Base-by-base conservation (phyloP, 208 protist genomes). In the Vickermania spadyakhi region DNA sequence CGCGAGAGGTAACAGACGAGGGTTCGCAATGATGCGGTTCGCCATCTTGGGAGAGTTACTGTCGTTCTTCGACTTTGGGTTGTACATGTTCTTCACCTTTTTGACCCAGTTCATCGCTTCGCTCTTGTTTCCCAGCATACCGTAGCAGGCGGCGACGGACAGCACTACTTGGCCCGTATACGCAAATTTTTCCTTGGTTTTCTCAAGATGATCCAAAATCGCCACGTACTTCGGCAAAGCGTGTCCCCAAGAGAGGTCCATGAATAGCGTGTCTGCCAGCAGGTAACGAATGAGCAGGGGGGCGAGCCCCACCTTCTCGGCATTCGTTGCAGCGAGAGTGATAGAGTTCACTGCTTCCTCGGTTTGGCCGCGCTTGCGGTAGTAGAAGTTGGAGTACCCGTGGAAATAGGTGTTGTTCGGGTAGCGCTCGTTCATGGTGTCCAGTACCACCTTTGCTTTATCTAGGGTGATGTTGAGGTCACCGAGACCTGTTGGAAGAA, bases 341-440 rank as follows among this genome's bases (percentile, higher is more conserved):
- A 96, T 93, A 58, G 73, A 75, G 23, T 64, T 26, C 66, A 93
- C 67, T 3, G 86, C 89, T n/a, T 89, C 64, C 18, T 31, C 61
- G 2, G 81, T 86, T 57, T 96, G 83, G 27, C 89, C 89, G 28
- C 73, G 76, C 62, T 96, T 96, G 51, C 89, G 75, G 75, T 89
- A 73, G 69, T 93, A 96, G 70, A 96, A 96, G 68, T 96, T 96
- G 14, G 79, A 76, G 73, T 96, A 96, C 14, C 89, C 89, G 70
- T 91, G 63, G 70, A 96, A 96, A 70, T 96, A 91, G 21, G 84
- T 93, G 73, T 96, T 96, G 56, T 81, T 70, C 5, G 86, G 79
- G 69, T 89, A 94, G 36, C 77, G 74, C 66, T 70, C 56, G 54
- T 94, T 92, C 81, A 87, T 90, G 31, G 64, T 75, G 42, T 92